Percentiles rank a stretch among this genome's conserved stretches.
phyloP scores from a whole-genome alignment of 2,329 filamentous ascomycete species.

The Arthrobotrys pseudoclavata region DNA sequence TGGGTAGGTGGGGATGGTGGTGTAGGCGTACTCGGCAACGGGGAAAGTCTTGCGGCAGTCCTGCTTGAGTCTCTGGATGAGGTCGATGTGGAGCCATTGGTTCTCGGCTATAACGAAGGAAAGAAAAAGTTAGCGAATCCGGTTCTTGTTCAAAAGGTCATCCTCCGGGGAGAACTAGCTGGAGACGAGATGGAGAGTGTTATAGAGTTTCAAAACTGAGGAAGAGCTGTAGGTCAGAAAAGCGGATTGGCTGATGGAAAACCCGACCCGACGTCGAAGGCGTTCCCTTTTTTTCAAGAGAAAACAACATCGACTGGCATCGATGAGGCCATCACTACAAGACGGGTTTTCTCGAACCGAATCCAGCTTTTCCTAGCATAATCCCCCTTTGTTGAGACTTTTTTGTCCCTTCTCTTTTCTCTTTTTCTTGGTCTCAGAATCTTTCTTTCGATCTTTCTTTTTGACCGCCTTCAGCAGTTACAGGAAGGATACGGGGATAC shows the following conservation, averaged over 20 bases:
- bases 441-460: conserved; percentile 31
- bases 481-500: conserved; percentile 64
- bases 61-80: conserved; percentile 96
- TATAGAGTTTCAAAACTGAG: conserved; percentile 61
- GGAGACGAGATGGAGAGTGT: conserved; percentile 59
- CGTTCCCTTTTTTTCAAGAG: conserved; percentile 9
- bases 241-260: not conserved
- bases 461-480: conserved; percentile 57
- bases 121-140: conserved; percentile 26
- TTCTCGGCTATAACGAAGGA: conserved; percentile 80
- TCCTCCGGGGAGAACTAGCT: conserved; percentile 39
- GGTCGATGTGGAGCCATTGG: conserved; percentile 96
- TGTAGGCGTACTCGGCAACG: conserved; percentile 97
- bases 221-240: conserved; percentile 54
- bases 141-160: conserved; percentile 6
- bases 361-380: conserved; percentile 32
- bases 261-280: conserved; percentile 40
- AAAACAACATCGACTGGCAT: conserved; percentile 26
- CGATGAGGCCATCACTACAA: conserved; percentile 59
- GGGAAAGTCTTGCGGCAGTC: conserved; percentile 97
- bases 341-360: conserved; percentile 39
- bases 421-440: conserved; percentile 35
- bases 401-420: conserved; percentile 36
- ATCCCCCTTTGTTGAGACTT: conserved; percentile 43
- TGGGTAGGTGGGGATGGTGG: conserved; percentile 98